phyloP scores from a whole-genome alignment of 1,139 yeast genomes.

The Pichia sp. region DNA sequence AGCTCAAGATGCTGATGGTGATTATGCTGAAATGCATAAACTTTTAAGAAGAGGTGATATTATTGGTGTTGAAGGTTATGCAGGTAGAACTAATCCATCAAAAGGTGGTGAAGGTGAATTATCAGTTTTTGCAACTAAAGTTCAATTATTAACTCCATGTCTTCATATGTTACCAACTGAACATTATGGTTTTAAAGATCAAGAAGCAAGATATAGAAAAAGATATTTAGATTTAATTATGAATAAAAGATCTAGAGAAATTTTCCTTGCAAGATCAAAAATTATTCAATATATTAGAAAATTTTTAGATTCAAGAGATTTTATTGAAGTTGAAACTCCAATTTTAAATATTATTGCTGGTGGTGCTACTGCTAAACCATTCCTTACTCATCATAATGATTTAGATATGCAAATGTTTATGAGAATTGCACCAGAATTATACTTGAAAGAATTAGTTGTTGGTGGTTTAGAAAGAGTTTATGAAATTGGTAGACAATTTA shows the following conservation, averaged over 20 bases:
- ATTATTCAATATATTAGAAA: conserved; percentile 83
- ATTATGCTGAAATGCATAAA: conserved; percentile 80
- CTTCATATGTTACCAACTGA: conserved; percentile 98
- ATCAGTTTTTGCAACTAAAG: conserved; percentile 78
- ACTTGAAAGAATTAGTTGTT: conserved; percentile 92
- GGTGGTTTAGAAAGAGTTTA: conserved; percentile 99
- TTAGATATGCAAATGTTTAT: conserved; percentile 92
- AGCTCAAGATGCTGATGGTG: conserved; percentile 68
- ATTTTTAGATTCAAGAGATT: conserved; percentile 80
- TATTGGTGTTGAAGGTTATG: conserved; percentile 92
- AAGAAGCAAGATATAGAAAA: conserved; percentile 95
- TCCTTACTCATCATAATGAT: conserved; percentile 94
- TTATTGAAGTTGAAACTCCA: conserved; percentile 96
- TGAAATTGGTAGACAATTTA: conserved; percentile 98
- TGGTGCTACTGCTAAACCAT: conserved; percentile 99
- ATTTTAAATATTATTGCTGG: conserved; percentile 99
- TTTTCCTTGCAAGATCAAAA: conserved; percentile 82
- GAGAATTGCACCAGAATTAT: conserved; percentile 98
- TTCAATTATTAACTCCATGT: conserved; percentile 86
- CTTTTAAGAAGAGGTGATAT: conserved; percentile 94
- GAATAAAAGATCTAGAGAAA: conserved; percentile 64
- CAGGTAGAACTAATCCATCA: conserved; percentile 95
- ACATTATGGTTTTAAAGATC: conserved; percentile 96
- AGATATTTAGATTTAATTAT: conserved; percentile 87
- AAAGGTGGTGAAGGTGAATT: conserved; percentile 99